Evolutionary conservation across 768 basidiomycete species (phyloP).

Genomic region (Mycena epipterygia): DNA sequence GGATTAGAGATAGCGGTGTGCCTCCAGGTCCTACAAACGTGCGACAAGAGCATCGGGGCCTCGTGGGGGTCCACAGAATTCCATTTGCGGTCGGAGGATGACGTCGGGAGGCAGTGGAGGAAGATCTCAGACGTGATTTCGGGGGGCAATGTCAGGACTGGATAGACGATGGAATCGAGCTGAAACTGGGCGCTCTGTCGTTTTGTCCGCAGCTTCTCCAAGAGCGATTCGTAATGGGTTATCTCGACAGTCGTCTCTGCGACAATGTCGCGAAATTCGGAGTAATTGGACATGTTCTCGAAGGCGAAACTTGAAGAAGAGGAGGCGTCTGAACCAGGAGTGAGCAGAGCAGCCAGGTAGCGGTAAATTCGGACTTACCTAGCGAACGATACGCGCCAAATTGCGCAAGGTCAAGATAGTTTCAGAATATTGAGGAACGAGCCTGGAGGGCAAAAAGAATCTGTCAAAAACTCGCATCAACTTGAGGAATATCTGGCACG

Average conservation of each 20-base stretch:
- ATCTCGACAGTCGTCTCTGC: not conserved
- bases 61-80: not conserved
- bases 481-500: too few relatives aligned
- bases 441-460: too few relatives aligned
- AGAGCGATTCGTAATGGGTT: not conserved
- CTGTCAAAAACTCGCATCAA: too few relatives aligned
- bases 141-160: not conserved
- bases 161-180: not conserved
- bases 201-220: not conserved
- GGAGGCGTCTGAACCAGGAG: too few relatives aligned
- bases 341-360: too few relatives aligned
- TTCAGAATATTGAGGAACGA: too few relatives aligned
- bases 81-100: not conserved
- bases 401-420: too few relatives aligned
- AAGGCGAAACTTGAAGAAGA: not conserved
- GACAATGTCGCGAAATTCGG: not conserved
- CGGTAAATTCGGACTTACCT: too few relatives aligned
- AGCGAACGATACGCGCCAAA: too few relatives aligned
- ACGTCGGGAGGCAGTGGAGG: not conserved
- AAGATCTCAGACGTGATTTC: slow-evolving; percentile 12
- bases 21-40: slow-evolving; percentile 3
- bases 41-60: not conserved
- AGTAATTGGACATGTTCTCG: not conserved
- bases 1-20: not conserved
- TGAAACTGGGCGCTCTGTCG: not conserved